Evolutionary conservation across 2,329 filamentous ascomycete genomes (phyloP), one percentile per base, ranked within the genome.

Genomic region (Aspergillus puulaauensis): DNA sequence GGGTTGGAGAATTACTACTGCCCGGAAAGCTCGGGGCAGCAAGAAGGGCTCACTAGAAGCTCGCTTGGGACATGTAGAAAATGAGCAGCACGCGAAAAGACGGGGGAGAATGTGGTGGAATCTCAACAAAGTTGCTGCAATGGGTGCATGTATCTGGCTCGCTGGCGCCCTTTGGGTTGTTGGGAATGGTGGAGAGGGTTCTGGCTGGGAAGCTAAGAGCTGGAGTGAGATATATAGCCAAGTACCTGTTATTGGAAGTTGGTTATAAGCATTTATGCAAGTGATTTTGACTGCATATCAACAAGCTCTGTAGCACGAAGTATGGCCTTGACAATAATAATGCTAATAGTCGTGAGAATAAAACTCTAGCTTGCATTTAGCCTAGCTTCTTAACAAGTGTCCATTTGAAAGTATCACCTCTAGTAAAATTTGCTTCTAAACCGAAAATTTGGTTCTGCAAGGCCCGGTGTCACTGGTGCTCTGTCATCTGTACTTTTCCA

Each of bases 151-250:
- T 0, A 55, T 92, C n/a, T 97, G 93, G 93, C 85, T 93, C 52
- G 86, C 87, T 0, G 93, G 93, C 3, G 89, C 90, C 0, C 73
- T 97, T 35, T 91, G 90, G 0, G 80, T 96, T 15, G 86, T 96
- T 8, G 91, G 88, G 3, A 81, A 84, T 61, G 90, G 83, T 1
- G 92, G 91, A 0, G 73, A 79, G 60, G 86, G 85, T 1, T 78
- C 83, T 4, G 91, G 91, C 0, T 97, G 92, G 91, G 81, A 96
- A 54, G 91, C 86, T 2, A 88, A 82, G 64, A 82, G 90, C 50
- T 96, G 93, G 74, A 89, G 97, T 77, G 83, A 86, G 50, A 79
- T 96, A 62, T 92, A 87, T 70, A 78, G 73, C 60, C 80, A 79
- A 52, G 79, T 89, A 43, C 86, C 86, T 1, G 64, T 87, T 12